Percentiles rank a stretch among this genome's conserved stretches.
Evolutionary conservation across 2,329 filamentous ascomycete species (phyloP).

Genomic region (Sodiomyces alkalinus): DNA sequence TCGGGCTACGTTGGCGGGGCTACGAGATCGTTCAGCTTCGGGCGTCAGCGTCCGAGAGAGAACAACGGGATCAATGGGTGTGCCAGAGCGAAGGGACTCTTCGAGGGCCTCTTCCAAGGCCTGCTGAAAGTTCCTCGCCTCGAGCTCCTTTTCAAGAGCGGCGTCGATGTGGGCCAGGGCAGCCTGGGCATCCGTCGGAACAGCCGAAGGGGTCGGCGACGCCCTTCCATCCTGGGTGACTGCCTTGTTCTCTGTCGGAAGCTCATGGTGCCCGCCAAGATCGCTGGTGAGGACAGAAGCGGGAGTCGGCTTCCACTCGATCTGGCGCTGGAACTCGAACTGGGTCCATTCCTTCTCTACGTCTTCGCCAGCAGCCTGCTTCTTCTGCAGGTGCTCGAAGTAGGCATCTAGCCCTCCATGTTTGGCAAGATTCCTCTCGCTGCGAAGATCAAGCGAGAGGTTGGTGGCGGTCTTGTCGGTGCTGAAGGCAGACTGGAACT

Average conservation of each 20-base stretch:
- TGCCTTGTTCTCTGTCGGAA: conserved; percentile 17
- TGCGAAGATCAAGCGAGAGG: conserved; percentile 41
- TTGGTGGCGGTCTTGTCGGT: conserved; percentile 35
- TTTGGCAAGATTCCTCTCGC: conserved; percentile 27
- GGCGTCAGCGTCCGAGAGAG: conserved; percentile 27
- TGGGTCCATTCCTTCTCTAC: conserved; percentile 78
- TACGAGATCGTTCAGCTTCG: conserved; percentile 21
- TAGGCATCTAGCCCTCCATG: conserved; percentile 68
- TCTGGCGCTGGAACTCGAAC: conserved; percentile 74
- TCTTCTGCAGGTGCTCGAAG: conserved; percentile 77
- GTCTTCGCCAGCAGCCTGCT: conserved; percentile 39
- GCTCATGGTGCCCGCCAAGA: conserved; percentile 38
- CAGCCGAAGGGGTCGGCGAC: conserved; percentile 9
- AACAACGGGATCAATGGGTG: conserved; percentile 21
- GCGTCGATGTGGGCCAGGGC: conserved; percentile 74
- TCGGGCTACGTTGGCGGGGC: conserved; percentile 32
- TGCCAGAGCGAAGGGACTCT: conserved; percentile 20
- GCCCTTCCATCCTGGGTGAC: conserved; percentile 19
- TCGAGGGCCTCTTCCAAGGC: conserved; percentile 25
- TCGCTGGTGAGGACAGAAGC: conserved; percentile 35
- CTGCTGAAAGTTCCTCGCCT: conserved; percentile 31
- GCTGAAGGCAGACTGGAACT: conserved; percentile 68
- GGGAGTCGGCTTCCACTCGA: conserved; percentile 68
- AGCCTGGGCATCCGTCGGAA: conserved; percentile 34
- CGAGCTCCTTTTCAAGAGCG: conserved; percentile 65